These are phyloP conservation scores for Leccinum subrobustum DNA, from an alignment of 1,284 basidiomycete genomes.

Conservation along the genomic window DNA sequence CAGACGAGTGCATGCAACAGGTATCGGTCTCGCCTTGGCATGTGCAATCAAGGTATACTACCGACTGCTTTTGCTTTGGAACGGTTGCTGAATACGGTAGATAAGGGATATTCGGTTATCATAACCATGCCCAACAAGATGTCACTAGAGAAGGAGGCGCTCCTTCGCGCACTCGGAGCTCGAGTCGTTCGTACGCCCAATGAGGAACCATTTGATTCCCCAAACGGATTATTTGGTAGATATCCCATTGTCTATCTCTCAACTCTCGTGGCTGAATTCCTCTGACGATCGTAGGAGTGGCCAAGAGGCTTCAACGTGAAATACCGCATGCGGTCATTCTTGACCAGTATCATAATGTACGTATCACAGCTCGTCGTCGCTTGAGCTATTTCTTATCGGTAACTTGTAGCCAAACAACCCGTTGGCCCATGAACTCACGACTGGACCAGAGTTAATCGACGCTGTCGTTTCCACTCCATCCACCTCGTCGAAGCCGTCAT, in stretches of 20 bases:
- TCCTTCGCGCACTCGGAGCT: conserved; percentile 88
- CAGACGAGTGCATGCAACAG: conserved; percentile 36
- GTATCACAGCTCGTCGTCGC: conserved; percentile 19
- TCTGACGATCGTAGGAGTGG: conserved; percentile 79
- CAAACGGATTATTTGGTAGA: conserved; percentile 89
- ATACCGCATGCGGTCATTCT: conserved; percentile 89
- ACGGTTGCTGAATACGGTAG: conserved; percentile 72
- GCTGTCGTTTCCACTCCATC: conserved; percentile 65
- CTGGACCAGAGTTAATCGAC: conserved; percentile 87
- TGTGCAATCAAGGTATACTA: conserved; percentile 83
- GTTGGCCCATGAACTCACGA: conserved; percentile 83
- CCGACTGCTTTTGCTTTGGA: conserved; percentile 11
- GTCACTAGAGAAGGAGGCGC: conserved; percentile 94
- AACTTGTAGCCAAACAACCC: conserved; percentile 74
- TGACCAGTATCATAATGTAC: conserved; percentile 83
- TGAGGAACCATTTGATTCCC: conserved; percentile 81
- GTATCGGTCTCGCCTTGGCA: conserved; percentile 89
- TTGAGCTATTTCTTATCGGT: conserved; percentile 6
- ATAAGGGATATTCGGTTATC: conserved; percentile 88
- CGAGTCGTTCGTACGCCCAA: conserved; percentile 95
- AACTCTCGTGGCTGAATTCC: conserved; percentile 78
- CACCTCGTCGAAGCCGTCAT: conserved; percentile 53
- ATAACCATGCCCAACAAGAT: conserved; percentile 98
- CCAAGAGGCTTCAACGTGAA: conserved; percentile 70
- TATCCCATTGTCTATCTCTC: conserved; percentile 30